A percentile compares a stretch with the other conserved stretches of the same genome.
These are phyloP conservation scores for Jacaranda mimosifolia DNA, from an alignment of 257 asterid genomes.

Conservation along the genomic window DNA sequence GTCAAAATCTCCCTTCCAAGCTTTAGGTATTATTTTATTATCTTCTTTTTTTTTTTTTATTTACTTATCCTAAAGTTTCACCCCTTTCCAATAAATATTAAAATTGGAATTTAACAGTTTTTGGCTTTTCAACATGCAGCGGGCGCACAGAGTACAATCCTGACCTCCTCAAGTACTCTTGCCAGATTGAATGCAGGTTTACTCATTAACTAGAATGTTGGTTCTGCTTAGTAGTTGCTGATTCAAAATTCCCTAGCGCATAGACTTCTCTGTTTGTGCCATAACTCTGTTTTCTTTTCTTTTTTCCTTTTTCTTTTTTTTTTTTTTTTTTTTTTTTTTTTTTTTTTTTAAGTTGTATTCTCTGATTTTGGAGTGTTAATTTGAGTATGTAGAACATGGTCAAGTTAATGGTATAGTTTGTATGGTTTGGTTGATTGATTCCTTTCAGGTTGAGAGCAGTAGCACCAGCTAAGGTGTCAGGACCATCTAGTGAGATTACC, in stretches of 20 bases:
- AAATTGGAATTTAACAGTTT: slow-evolving; percentile 12
- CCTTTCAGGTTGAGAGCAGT: slow-evolving; percentile 68
- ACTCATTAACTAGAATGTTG: not conserved
- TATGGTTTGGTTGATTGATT: slow-evolving; percentile 6
- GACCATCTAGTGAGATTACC: slow-evolving; percentile 41
- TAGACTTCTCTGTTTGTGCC: too few species aligned
- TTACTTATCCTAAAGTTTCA: not conserved
- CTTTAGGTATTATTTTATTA: slow-evolving; percentile 64
- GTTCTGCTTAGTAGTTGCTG: not conserved
- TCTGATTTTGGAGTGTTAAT: not conserved
- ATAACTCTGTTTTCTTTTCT: too few species aligned
- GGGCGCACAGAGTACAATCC: slow-evolving; percentile 86
- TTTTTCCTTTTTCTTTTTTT: too few species aligned
- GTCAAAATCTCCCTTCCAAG: slow-evolving; percentile 91
- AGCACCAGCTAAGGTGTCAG: slow-evolving; percentile 64
- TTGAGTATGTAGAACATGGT: too few species aligned
- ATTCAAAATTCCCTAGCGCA: not conserved
- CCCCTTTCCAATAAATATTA: not conserved
- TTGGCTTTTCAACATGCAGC: slow-evolving; percentile 53
- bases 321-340: not conserved
- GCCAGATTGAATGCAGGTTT: slow-evolving; percentile 96
- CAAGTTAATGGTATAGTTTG: not conserved
- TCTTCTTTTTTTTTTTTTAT: too few species aligned
- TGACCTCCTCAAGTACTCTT: slow-evolving; percentile 87
- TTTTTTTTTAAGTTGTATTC: not conserved